Percentiles rank a stretch among this genome's conserved stretches.
These are phyloP conservation scores for Plasmodium blacklocki DNA, from an alignment of 169 alveolate genomes.

Conservation along the genomic window DNA sequence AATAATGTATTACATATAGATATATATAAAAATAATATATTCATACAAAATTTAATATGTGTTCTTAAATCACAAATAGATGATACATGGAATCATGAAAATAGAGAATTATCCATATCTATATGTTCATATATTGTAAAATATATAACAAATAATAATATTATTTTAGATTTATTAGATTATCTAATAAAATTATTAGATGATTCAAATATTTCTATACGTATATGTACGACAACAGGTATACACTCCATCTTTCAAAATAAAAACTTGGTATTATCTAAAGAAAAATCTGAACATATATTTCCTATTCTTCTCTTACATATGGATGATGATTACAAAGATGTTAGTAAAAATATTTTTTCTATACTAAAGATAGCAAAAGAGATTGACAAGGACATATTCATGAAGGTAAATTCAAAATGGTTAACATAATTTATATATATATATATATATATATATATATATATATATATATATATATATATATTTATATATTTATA, in stretches of 20 bases:
- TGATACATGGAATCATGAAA: conserved; percentile 65
- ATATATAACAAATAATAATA: conserved; percentile 31
- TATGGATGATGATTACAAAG: conserved; percentile 52
- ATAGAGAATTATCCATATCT: conserved; percentile 53
- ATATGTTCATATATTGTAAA: conserved; percentile 41
- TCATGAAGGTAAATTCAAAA: conserved; percentile 13
- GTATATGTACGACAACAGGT: conserved; percentile 35
- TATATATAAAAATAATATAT: conserved; percentile 28
- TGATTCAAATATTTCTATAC: conserved; percentile 42
- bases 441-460: background rate
- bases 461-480: background rate
- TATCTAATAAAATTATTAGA: conserved; percentile 30
- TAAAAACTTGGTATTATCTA: conserved; percentile 19
- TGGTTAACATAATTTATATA: background rate
- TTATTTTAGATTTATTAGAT: conserved; percentile 43
- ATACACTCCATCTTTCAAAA: conserved; percentile 52
- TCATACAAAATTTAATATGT: conserved; percentile 43
- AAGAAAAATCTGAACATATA: conserved; percentile 27
- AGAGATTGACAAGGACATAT: conserved; percentile 10
- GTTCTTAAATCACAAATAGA: conserved; percentile 42
- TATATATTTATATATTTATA: background rate
- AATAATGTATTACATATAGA: conserved; percentile 15
- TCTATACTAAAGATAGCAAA: conserved; percentile 19
- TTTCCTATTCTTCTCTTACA: conserved; percentile 44
- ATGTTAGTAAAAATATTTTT: conserved; percentile 36